Evolutionary conservation across 2,329 filamentous ascomycete genomes (phyloP), one percentile per base, ranked within the genome.

Genomic region (Aspergillus sp.): DNA sequence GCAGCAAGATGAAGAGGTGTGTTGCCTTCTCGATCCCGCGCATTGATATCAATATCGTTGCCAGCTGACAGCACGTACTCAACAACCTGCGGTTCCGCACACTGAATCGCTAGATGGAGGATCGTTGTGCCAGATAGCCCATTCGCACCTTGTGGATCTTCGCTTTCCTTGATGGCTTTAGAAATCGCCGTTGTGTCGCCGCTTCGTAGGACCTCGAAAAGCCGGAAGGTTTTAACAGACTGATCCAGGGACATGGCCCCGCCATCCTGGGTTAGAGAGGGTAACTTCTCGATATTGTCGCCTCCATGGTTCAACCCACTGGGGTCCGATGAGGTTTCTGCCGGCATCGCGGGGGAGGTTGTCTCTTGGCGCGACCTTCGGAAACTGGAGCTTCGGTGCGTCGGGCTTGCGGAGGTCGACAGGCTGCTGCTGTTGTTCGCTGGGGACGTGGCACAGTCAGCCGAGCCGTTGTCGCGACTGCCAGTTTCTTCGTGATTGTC

Each of bases 51-150:
- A 55, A 96, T 80, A 43, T 76, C 82, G 31, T 89, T 86, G 61
- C 91, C 80, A 52, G 82, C 82, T 2, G 91, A 93, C 44, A 99
- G 78, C n/a, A 98, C 89, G 69, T 93, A 97, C 73, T 99, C 93
- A 54, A 99, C 90, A 27, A 99, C 92, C 19, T 91, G 88, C 49
- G 89, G 84, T 73, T 98, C 95, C 50, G 95, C 93, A 75, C 93
- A 98, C 76, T 99, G 95, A 45, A 98, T 91, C 24, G 95, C 93
- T 41, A 99, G 82, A 73, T 99, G 93, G 39, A 99, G 82, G 43
- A 98, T 89, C 2, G 91, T 95, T 1, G 93, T 97, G 55, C 96
- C 93, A 73, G 56, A 80, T 68, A 63, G 73, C 67, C 59, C 75
- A 68, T 60, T 74, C 66, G 61, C 78, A 72, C 58, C 79, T 74